Percentiles rank a stretch among this genome's conserved stretches.
Conservation (phyloP, 768 basidiomycete genomes). For the Dioszegia aurantiaca region DNA sequence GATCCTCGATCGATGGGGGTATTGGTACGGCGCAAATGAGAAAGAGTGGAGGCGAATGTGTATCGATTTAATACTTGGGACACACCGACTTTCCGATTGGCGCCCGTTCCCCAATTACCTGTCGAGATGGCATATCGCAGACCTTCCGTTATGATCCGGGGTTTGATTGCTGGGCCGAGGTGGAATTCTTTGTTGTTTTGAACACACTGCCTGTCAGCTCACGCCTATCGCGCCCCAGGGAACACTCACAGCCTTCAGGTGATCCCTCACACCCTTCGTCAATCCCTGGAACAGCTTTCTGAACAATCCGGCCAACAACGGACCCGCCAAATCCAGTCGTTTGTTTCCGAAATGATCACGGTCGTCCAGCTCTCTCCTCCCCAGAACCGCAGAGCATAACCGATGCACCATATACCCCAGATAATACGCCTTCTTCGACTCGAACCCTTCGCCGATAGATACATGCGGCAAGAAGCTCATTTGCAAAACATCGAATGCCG, state of each 20-base stretch:
- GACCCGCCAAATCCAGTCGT: constrained; percentile 91
- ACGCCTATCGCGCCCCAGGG: background rate
- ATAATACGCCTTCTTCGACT: constrained; percentile 98
- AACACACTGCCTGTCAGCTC: constrained; percentile 69
- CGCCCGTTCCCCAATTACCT: constrained; percentile 99
- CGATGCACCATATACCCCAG: constrained; percentile 99
- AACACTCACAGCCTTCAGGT: constrained; percentile 80
- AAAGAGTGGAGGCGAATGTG: constrained; percentile 96
- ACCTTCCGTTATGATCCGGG: constrained; percentile 96
- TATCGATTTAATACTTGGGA: constrained; percentile 98
- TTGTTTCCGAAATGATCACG: constrained; percentile 99
- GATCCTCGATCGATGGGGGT: constrained; percentile 97
- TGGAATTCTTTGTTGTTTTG: constrained; percentile 95
- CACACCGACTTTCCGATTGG: constrained; percentile 96
- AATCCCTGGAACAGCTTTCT: constrained; percentile 95
- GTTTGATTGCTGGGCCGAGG: constrained; percentile 84
- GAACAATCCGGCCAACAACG: constrained; percentile 92
- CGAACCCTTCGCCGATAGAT: constrained; percentile 90
- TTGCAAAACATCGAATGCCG: constrained; percentile 95
- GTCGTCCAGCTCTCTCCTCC: constrained; percentile 92
- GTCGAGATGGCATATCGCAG: constrained; percentile 96
- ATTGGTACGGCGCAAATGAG: constrained; percentile 95
- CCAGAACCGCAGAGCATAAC: constrained; percentile 84
- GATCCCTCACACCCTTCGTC: constrained; percentile 93
- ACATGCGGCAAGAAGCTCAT: constrained; percentile 99